A percentile compares a stretch with the other conserved stretches of the same genome.
These are phyloP conservation scores for Chlorella variabilis DNA, from an alignment of 163 green algal species.

Conservation along the genomic window DNA sequence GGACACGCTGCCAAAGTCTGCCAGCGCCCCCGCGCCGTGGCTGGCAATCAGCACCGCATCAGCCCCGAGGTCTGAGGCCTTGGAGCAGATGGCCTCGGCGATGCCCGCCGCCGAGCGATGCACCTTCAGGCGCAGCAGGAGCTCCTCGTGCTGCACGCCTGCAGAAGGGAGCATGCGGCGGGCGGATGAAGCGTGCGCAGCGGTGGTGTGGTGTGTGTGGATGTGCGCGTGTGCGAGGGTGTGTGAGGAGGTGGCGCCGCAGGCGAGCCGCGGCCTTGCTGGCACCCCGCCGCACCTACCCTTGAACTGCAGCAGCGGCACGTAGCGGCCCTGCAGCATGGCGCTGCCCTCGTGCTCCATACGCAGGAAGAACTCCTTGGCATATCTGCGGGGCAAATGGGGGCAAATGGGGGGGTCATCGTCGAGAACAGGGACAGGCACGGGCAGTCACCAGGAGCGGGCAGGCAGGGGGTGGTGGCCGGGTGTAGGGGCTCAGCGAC, in stretches of 20 bases:
- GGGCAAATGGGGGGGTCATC: background rate
- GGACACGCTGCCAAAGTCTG: conserved; percentile 52
- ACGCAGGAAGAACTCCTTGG: conserved; percentile 34
- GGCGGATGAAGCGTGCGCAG: background rate
- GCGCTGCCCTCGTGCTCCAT: conserved; percentile 32
- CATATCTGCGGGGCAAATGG: background rate
- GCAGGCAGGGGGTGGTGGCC: no score
- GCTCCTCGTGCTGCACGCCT: conserved; percentile 16
- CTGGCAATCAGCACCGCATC: conserved; percentile 47
- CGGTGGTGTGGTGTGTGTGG: background rate
- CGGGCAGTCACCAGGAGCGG: no score
- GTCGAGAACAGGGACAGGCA: background rate
- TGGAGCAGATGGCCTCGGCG: conserved; percentile 41
- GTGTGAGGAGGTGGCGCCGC: no score
- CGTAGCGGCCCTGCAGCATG: conserved; percentile 50
- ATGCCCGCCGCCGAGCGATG: conserved; percentile 47
- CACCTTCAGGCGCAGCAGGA: conserved; percentile 39
- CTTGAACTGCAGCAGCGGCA: conserved; percentile 38
- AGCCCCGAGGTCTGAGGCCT: conserved; percentile 27
- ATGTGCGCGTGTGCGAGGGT: no score
- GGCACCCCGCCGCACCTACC: no score
- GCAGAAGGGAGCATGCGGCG: background rate
- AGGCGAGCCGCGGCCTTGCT: no score
- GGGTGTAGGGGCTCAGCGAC: no score
- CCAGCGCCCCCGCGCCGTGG: conserved; percentile 49